Conservation (phyloP, 2,329 filamentous ascomycete genomes). For the Daldinia sp. region DNA sequence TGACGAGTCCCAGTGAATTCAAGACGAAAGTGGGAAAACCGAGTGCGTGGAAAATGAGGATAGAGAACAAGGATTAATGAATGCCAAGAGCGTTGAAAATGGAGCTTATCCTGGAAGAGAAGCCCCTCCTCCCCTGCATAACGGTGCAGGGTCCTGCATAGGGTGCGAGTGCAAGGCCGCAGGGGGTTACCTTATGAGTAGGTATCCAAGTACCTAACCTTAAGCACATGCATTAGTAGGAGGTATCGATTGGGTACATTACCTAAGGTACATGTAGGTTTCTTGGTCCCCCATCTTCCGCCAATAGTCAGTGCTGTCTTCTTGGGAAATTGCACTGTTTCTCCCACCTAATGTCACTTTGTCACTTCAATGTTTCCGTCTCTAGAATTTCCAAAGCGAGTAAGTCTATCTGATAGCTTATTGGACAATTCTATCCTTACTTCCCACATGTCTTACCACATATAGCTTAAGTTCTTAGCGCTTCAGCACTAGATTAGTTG, state of each 20-base stretch:
- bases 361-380: slow-evolving; percentile 5
- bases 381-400: slow-evolving; percentile 9
- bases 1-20: slow-evolving; percentile 19
- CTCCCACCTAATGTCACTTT: slow-evolving; percentile 23
- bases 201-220: not conserved
- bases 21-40: slow-evolving; percentile 39
- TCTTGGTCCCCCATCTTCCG: not conserved
- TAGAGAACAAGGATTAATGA: slow-evolving; percentile 22
- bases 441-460: not conserved
- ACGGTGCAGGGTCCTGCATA: slow-evolving; percentile 26
- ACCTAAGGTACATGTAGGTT: too few relatives aligned
- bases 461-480: slow-evolving; percentile 11
- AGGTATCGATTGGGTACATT: too few relatives aligned
- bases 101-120: slow-evolving; percentile 32
- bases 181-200: not conserved
- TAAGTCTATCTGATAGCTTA: not conserved
- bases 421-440: slow-evolving; percentile 10
- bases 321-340: slow-evolving; percentile 36
- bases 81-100: slow-evolving; percentile 24
- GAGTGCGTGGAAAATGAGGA: slow-evolving; percentile 43
- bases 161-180: slow-evolving; percentile 4
- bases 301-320: slow-evolving; percentile 21
- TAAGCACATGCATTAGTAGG: not conserved
- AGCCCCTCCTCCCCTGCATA: slow-evolving; percentile 39
- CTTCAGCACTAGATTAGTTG: not conserved